phyloP scores from a whole-genome alignment of 139 green algal genomes.

The Coelastrella sp. region DNA sequence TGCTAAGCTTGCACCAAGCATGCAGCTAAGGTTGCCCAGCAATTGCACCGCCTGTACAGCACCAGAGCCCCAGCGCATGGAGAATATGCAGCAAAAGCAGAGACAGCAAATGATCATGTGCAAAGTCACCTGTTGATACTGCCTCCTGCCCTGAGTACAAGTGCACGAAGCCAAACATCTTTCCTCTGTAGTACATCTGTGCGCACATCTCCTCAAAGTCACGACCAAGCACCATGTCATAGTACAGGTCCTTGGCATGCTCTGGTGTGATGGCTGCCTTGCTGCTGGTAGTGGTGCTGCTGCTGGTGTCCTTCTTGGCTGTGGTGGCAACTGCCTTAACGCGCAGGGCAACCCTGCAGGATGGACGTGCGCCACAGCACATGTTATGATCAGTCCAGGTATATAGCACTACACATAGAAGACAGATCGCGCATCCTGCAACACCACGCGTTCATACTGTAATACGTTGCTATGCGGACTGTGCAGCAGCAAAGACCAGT shows the following conservation, averaged over 20 bases:
- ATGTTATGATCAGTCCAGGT: too few relatives aligned
- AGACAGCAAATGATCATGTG: too few relatives aligned
- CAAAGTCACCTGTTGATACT: constrained; percentile 87
- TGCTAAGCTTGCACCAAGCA: too few relatives aligned
- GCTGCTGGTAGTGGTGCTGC: constrained; percentile 17
- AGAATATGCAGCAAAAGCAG: too few relatives aligned
- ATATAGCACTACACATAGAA: too few relatives aligned
- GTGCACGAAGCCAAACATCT: constrained; percentile 98
- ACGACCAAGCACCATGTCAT: constrained; percentile 94
- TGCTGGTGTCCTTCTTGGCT: constrained; percentile 43
- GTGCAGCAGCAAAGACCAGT: too few relatives aligned
- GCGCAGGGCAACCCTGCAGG: constrained; percentile 23
- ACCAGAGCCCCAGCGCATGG: too few relatives aligned
- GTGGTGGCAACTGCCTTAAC: constrained; percentile 53
- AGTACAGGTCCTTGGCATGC: constrained; percentile 85
- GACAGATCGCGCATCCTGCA: too few relatives aligned
- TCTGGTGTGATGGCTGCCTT: constrained; percentile 71
- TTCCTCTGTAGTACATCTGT: constrained; percentile 98
- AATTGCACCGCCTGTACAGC: too few relatives aligned
- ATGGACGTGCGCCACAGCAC: background rate
- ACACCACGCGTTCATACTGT: too few relatives aligned
- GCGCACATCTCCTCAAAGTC: constrained; percentile 99
- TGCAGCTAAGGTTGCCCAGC: too few relatives aligned
- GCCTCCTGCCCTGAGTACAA: constrained; percentile 97
- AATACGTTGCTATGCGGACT: too few relatives aligned